Percentiles rank a stretch among this genome's conserved stretches.
phyloP scores from a whole-genome alignment of 345 rosid genomes.

The Linum tenue region DNA sequence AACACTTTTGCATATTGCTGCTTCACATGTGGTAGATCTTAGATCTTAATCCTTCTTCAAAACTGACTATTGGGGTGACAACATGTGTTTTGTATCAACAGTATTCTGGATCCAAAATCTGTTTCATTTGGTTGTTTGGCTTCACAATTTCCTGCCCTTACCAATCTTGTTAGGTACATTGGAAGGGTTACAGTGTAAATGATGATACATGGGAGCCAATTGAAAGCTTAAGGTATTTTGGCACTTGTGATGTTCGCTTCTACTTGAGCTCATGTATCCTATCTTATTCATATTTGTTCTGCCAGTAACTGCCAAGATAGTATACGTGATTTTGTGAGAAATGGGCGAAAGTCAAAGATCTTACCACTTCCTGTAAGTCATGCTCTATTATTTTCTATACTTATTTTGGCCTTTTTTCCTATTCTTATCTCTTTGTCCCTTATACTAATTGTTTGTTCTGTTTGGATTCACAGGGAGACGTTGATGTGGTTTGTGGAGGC shows the following conservation, averaged over 20 bases:
- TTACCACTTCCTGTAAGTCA: conserved; percentile 84
- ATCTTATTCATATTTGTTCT: conserved; percentile 21
- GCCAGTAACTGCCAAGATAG: conserved; percentile 62
- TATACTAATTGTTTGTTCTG: conserved; percentile 10
- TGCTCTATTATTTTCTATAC: not conserved
- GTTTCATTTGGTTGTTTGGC: conserved; percentile 25
- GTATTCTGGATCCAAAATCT: not conserved
- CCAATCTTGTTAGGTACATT: conserved; percentile 60
- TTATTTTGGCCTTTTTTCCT: conserved; percentile 5
- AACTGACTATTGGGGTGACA: too few relatives aligned
- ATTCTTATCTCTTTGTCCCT: conserved; percentile 9
- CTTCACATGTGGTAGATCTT: too few relatives aligned
- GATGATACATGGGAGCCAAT: conserved; percentile 91
- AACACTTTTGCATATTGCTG: too few relatives aligned
- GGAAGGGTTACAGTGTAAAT: conserved; percentile 65
- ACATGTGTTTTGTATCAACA: too few relatives aligned
- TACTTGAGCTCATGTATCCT: conserved; percentile 5
- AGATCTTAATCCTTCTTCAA: too few relatives aligned
- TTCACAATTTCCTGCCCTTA: conserved; percentile 26
- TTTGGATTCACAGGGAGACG: conserved; percentile 50
- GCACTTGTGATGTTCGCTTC: conserved; percentile 2
- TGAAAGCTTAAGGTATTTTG: conserved; percentile 58
- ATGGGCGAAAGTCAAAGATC: conserved; percentile 56
- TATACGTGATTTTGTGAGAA: conserved; percentile 53
- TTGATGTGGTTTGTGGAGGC: conserved; percentile 90